phyloP scores from a whole-genome alignment of 2,329 filamentous ascomycete genomes.

The Lachnellula willkommii region DNA sequence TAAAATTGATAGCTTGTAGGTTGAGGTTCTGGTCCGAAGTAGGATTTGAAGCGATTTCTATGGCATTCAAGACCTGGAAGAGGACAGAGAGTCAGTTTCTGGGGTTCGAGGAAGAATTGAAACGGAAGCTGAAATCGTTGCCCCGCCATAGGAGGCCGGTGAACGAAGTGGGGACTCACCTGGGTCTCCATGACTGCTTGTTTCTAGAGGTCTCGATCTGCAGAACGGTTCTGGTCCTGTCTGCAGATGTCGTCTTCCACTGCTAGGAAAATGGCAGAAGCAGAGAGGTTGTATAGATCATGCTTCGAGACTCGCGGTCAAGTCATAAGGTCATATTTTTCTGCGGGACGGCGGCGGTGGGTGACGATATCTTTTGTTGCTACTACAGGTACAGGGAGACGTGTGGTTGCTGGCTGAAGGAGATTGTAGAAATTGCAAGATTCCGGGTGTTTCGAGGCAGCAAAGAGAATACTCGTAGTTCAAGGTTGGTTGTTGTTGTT shows the following conservation, averaged over 20 bases:
- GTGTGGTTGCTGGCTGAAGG: background rate
- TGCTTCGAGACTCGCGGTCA: conserved; percentile 26
- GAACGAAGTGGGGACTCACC: conserved; percentile 18
- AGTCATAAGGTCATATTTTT: conserved; percentile 23
- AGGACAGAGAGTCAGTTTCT: conserved; percentile 10
- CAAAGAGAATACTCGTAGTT: no score
- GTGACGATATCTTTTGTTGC: background rate
- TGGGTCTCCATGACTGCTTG: conserved; percentile 29
- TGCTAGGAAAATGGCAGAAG: conserved; percentile 23
- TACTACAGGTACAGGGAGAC: background rate
- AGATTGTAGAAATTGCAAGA: background rate
- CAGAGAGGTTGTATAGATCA: conserved; percentile 23
- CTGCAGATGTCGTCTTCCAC: conserved; percentile 5
- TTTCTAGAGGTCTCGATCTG: conserved; percentile 6
- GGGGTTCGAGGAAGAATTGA: background rate
- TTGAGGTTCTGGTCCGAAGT: conserved; percentile 69
- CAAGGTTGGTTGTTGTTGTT: no score
- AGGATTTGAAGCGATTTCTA: conserved; percentile 87
- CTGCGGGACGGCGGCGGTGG: background rate
- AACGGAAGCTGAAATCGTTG: background rate
- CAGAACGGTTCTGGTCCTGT: background rate
- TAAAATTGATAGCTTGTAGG: conserved; percentile 75
- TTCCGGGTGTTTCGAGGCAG: background rate
- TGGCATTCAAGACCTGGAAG: conserved; percentile 85
- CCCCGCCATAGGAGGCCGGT: conserved; percentile 6